Conservation (phyloP, 129 eudicot genomes). For the Cynara cardunculus region DNA sequence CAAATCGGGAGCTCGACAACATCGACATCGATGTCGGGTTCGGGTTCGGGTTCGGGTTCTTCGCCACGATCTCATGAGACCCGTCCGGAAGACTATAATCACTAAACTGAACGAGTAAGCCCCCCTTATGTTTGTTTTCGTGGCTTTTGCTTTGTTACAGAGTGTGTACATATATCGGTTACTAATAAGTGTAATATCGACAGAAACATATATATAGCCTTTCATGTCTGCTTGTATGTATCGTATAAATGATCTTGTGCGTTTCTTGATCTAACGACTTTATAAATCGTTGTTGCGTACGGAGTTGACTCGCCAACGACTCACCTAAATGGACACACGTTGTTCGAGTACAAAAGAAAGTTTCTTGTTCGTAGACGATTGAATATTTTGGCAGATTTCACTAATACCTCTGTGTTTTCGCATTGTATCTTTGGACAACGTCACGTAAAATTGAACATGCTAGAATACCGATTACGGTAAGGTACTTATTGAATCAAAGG, state of each 20-base stretch:
- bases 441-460: too few relatives aligned
- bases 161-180: constrained; percentile 24
- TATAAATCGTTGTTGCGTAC: not conserved
- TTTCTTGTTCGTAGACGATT: not conserved
- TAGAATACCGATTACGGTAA: not conserved
- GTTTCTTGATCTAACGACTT: not conserved
- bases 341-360: not conserved
- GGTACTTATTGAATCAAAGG: too few relatives aligned
- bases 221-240: constrained; percentile 5
- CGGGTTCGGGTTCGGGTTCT: constrained; percentile 11
- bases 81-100: constrained; percentile 19
- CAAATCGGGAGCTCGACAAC: constrained; percentile 25
- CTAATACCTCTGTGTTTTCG: not conserved
- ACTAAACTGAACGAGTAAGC: constrained; percentile 14
- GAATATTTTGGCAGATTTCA: too few relatives aligned
- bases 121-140: not conserved
- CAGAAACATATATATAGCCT: constrained; percentile 14
- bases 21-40: constrained; percentile 25
- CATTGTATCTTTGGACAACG: not conserved
- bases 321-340: not conserved
- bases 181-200: constrained; percentile 24
- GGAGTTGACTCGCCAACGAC: not conserved
- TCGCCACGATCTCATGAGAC: constrained; percentile 12
- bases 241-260: not conserved
- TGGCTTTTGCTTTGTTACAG: constrained; percentile 25